These are phyloP conservation scores for Penicillium vulpinum DNA, from an alignment of 2,329 filamentous ascomycete genomes.

Conservation along the genomic window DNA sequence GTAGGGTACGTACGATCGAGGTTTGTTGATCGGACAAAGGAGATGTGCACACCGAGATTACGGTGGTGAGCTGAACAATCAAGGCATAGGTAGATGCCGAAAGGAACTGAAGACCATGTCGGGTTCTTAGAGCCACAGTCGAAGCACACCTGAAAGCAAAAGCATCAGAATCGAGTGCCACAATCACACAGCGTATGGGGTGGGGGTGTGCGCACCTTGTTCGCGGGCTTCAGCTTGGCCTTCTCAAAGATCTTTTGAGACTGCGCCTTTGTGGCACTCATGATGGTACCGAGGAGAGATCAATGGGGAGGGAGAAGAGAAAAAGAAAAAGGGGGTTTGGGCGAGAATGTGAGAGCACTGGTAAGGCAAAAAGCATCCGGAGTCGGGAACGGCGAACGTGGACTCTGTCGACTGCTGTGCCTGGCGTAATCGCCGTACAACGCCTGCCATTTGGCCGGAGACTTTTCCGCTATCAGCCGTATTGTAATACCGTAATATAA, in stretches of 20 bases:
- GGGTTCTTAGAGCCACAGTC: conserved; percentile 97
- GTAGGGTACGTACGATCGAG: conserved; percentile 77
- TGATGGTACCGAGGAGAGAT: conserved; percentile 31
- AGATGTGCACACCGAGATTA: conserved; percentile 97
- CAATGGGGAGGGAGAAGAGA: conserved; percentile 9
- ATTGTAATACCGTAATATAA: conserved; percentile 6
- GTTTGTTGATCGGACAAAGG: conserved; percentile 97
- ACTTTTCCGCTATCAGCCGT: neutral
- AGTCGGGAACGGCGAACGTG: conserved; percentile 40
- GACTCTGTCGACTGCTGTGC: conserved; percentile 21
- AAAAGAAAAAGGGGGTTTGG: conserved; percentile 13
- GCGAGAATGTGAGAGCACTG: conserved; percentile 4
- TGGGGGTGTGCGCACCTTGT: conserved; percentile 68
- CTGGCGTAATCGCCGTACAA: conserved; percentile 10
- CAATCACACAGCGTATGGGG: conserved; percentile 17
- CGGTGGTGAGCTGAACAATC: conserved; percentile 97
- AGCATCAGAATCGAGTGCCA: conserved; percentile 20
- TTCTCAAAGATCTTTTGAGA: conserved; percentile 98
- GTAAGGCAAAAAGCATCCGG: conserved; percentile 22
- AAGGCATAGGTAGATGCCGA: conserved; percentile 96
- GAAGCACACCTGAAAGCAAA: conserved; percentile 76
- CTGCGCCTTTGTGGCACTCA: conserved; percentile 84
- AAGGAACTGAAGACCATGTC: conserved; percentile 95
- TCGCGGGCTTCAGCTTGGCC: conserved; percentile 88
- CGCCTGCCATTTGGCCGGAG: conserved; percentile 2